phyloP scores from a whole-genome alignment of 495 filamentous ascomycete species.

The Podospora pseudoanserina region DNA sequence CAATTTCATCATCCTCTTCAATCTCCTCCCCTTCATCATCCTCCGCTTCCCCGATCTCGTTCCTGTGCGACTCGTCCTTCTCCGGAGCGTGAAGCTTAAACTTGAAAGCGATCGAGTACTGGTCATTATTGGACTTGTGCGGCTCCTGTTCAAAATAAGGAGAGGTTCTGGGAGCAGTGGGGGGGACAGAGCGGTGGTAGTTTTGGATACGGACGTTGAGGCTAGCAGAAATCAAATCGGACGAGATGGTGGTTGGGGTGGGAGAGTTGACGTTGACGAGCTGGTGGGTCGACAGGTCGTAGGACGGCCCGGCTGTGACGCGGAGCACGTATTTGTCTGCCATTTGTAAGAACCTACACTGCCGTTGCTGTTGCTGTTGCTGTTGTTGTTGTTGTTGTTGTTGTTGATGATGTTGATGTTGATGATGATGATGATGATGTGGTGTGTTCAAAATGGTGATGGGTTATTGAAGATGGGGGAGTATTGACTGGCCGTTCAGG shows the following conservation, averaged over 20 bases:
- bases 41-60: background rate
- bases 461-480: background rate
- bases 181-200: conserved; percentile 52
- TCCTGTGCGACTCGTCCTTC: background rate
- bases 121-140: conserved; percentile 61
- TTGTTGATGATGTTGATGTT: background rate
- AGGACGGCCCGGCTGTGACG: conserved; percentile 70
- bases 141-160: conserved; percentile 69
- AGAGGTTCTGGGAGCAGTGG: conserved; percentile 53
- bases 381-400: background rate
- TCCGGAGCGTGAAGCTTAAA: conserved; percentile 60
- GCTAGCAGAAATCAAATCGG: conserved; percentile 54
- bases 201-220: conserved; percentile 67
- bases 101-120: conserved; percentile 75
- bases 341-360: conserved; percentile 32
- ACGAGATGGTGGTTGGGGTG: conserved; percentile 54
- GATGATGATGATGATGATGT: too few relatives aligned
- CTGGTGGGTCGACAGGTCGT: conserved; percentile 63
- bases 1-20: conserved; percentile 8
- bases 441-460: background rate
- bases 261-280: conserved; percentile 68
- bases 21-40: conserved; percentile 17
- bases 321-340: conserved; percentile 64
- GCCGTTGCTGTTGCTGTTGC: too few relatives aligned
- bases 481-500: too few relatives aligned